A percentile compares a stretch with the other conserved stretches of the same genome.
phyloP scores from a whole-genome alignment of 1,139 yeast species.

The Blastobotrys aristatus region DNA sequence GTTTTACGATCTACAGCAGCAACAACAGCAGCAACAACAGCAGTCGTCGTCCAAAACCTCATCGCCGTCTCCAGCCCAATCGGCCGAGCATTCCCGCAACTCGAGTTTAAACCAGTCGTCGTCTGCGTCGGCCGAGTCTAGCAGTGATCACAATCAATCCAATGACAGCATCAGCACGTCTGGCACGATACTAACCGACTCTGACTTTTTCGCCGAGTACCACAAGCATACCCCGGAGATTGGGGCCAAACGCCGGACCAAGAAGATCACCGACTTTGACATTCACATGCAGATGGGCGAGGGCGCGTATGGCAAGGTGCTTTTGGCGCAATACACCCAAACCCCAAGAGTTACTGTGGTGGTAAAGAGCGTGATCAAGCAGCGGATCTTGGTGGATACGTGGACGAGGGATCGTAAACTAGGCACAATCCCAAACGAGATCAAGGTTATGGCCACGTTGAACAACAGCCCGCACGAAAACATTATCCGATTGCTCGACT shows the following conservation, averaged over 20 bases:
- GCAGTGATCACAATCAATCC: too few species aligned
- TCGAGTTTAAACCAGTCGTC: slow-evolving; percentile 3
- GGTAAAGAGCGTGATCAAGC: slow-evolving; percentile 85
- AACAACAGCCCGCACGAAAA: slow-evolving; percentile 58
- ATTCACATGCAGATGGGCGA: slow-evolving; percentile 81
- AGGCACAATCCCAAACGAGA: slow-evolving; percentile 93
- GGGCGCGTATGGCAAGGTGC: slow-evolving; percentile 95
- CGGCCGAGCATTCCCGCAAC: slow-evolving; percentile 8
- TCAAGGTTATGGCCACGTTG: slow-evolving; percentile 81
- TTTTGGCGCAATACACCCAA: slow-evolving; percentile 63
- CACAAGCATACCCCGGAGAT: slow-evolving; percentile 25
- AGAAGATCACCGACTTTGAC: slow-evolving; percentile 64
- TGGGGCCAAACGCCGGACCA: slow-evolving; percentile 40
- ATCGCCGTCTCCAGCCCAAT: background rate
- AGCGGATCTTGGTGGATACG: slow-evolving; percentile 87
- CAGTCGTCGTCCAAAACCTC: background rate
- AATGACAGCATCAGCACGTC: too few species aligned
- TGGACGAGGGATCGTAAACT: slow-evolving; percentile 91
- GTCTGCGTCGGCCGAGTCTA: background rate
- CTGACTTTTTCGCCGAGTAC: slow-evolving; percentile 5
- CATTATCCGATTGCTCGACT: slow-evolving; percentile 77
- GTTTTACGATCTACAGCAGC: slow-evolving; percentile 34
- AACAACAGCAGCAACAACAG: background rate
- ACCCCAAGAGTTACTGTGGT: slow-evolving; percentile 64
- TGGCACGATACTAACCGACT: background rate